A percentile compares a stretch with the other conserved stretches of the same genome.
phyloP scores from a whole-genome alignment of 352 stramenopile species.

The Globisporangium takayamanum region DNA sequence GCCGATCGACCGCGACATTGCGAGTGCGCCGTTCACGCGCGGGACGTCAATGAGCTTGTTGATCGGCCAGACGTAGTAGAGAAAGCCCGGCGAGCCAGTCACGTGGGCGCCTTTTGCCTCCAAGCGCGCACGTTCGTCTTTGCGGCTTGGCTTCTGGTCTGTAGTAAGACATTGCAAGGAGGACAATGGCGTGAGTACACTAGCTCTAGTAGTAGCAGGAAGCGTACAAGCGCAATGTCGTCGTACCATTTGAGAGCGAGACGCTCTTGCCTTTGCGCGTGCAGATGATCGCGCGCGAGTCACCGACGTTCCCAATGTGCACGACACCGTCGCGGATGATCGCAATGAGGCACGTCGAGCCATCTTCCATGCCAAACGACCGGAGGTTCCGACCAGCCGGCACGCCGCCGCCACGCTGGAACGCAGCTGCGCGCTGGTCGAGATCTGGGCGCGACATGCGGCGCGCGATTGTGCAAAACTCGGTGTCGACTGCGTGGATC shows the following conservation, averaged over 20 bases:
- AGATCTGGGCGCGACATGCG: slow-evolving; percentile 30
- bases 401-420: slow-evolving; percentile 7
- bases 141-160: slow-evolving; percentile 81
- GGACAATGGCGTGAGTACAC: background rate
- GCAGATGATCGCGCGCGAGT: slow-evolving; percentile 69
- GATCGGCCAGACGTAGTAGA: slow-evolving; percentile 69
- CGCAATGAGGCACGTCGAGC: slow-evolving; percentile 72
- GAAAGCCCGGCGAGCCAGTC: slow-evolving; percentile 55
- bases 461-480: slow-evolving; percentile 59
- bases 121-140: slow-evolving; percentile 63
- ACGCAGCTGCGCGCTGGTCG: slow-evolving; percentile 16
- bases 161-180: background rate
- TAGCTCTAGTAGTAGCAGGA: background rate
- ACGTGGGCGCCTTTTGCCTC: slow-evolving; percentile 63
- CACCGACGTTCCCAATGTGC: slow-evolving; percentile 77
- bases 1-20: slow-evolving; percentile 80
- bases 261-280: slow-evolving; percentile 53
- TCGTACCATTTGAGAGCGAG: slow-evolving; percentile 44
- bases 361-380: slow-evolving; percentile 66
- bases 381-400: slow-evolving; percentile 16
- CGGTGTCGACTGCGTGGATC: slow-evolving; percentile 55
- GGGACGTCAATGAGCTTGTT: slow-evolving; percentile 75
- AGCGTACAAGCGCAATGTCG: background rate
- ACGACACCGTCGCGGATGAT: slow-evolving; percentile 61
- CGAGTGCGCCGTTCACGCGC: slow-evolving; percentile 71